phyloP scores from a whole-genome alignment of 2,329 filamentous ascomycete genomes.

The Penicillium olsonii region DNA sequence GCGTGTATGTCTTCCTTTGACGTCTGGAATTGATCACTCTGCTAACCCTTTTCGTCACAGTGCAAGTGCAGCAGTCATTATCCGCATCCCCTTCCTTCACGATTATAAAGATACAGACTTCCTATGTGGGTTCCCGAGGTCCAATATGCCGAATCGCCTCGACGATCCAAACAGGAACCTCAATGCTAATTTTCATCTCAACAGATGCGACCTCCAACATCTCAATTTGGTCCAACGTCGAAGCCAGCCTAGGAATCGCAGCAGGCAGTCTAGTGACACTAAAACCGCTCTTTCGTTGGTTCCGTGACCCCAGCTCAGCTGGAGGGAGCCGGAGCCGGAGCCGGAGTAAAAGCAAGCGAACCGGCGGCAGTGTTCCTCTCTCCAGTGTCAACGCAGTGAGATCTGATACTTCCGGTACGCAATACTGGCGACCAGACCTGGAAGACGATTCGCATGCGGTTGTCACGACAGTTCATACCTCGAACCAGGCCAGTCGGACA shows the following conservation, averaged over 20 bases:
- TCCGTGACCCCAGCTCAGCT: constrained; percentile 30
- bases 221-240: constrained; percentile 46
- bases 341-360: constrained; percentile 24
- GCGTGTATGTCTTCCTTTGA: constrained; percentile 39
- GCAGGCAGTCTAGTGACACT: constrained; percentile 53
- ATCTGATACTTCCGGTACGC: constrained; percentile 23
- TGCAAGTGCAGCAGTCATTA: constrained; percentile 39
- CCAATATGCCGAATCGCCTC: neutral
- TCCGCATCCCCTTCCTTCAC: constrained; percentile 39
- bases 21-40: neutral
- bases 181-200: constrained; percentile 11
- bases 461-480: constrained; percentile 32
- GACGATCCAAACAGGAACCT: neutral
- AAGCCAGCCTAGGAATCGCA: constrained; percentile 44
- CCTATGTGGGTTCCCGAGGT: constrained; percentile 30
- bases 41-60: constrained; percentile 17
- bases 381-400: constrained; percentile 29
- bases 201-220: constrained; percentile 37
- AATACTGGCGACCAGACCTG: constrained; percentile 35
- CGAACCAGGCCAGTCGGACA: constrained; percentile 25
- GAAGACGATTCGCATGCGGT: constrained; percentile 28
- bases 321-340: constrained; percentile 20
- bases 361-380: constrained; percentile 31
- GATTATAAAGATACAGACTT: constrained; percentile 35
- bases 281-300: constrained; percentile 50